Conservation (phyloP, 768 basidiomycete species). For the Suillus sp. region DNA sequence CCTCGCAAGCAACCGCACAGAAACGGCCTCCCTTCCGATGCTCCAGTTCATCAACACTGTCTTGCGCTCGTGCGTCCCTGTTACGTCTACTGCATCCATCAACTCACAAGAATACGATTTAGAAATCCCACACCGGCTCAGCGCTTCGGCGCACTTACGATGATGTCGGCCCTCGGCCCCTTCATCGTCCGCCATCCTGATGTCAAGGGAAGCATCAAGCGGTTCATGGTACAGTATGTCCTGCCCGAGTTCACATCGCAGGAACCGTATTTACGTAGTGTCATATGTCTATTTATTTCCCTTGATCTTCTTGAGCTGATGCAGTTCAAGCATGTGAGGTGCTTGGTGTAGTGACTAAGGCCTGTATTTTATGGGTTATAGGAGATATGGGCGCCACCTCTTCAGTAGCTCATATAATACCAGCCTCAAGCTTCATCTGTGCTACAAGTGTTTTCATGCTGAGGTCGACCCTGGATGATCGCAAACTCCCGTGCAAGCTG, state of each 20-base stretch:
- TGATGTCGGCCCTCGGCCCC: slow-evolving; percentile 72
- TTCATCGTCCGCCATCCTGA: slow-evolving; percentile 86
- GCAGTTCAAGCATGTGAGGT: slow-evolving; percentile 90
- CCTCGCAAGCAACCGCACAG: slow-evolving; percentile 73
- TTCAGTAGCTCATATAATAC: too few species aligned
- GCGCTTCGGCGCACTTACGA: slow-evolving; percentile 49
- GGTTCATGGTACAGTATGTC: slow-evolving; percentile 73
- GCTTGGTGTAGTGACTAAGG: slow-evolving; percentile 70
- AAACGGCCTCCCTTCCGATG: slow-evolving; percentile 71
- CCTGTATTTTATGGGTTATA: slow-evolving; percentile 69
- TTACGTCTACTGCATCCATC: background rate
- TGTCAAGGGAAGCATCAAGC: slow-evolving; percentile 74
- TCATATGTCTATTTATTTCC: slow-evolving; percentile 49
- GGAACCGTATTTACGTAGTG: slow-evolving; percentile 75
- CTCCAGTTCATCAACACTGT: slow-evolving; percentile 76
- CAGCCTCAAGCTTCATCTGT: too few species aligned
- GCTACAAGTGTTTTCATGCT: slow-evolving; percentile 5
- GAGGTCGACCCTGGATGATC: slow-evolving; percentile 58
- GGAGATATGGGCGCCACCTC: too few species aligned
- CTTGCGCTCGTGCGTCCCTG: slow-evolving; percentile 58
- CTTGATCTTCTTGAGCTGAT: slow-evolving; percentile 13
- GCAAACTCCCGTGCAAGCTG: slow-evolving; percentile 85
- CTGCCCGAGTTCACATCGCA: slow-evolving; percentile 66
- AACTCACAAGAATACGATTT: too few species aligned
- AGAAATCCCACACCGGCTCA: too few species aligned